Base-by-base conservation (phyloP, 1,139 yeast species). In the Kazachstania sp. region DNA sequence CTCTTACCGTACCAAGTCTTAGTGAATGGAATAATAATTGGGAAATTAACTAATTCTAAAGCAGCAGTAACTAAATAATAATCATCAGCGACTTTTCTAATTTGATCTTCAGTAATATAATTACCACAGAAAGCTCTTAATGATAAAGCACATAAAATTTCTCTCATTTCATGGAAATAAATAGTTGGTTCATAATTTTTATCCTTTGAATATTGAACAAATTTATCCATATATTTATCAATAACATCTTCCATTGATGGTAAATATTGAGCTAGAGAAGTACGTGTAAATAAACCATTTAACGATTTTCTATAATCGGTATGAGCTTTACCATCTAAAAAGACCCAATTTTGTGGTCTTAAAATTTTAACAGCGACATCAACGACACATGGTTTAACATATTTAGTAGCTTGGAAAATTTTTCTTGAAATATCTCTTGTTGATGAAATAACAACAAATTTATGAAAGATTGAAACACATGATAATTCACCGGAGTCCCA, bases 1-100 rank as follows among this genome's bases (percentile, higher is more conserved):
- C 77, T 80, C 72, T 86, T 84, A 57, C 98, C 98, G 69, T 90
- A 87, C 98, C 98, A 92, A 40, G 97, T 84, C 72, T 88, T 92
- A 54, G 98, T 88, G 74, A 77, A 92, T 31, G 98, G 98, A 49
- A 92, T 68, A 53, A 92, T 90, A 59, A 92, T 86, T 54, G 98
- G 98, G 79, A 92, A 92, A 72, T 92, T 92, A 55, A 92, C 98
- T 59, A 92, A 78, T 70, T 92, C 98, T 64, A 92, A 75, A 40
- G 98, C 98, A 52, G 95, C 95, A 29, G 98, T 92, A 57, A 92
- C 84, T 57, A 79, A 73, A 69, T 80, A 92, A 69, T 88, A 92
- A 68, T 88, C 87, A 66, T 92, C 97, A 45, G 97, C 94, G 63
- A 92, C 80, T 51, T 75, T 72, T 66, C 84, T 77, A 61, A 92